Evolutionary conservation across 148 eudicot genomes (phyloP).

Genomic region (Cornus florida): DNA sequence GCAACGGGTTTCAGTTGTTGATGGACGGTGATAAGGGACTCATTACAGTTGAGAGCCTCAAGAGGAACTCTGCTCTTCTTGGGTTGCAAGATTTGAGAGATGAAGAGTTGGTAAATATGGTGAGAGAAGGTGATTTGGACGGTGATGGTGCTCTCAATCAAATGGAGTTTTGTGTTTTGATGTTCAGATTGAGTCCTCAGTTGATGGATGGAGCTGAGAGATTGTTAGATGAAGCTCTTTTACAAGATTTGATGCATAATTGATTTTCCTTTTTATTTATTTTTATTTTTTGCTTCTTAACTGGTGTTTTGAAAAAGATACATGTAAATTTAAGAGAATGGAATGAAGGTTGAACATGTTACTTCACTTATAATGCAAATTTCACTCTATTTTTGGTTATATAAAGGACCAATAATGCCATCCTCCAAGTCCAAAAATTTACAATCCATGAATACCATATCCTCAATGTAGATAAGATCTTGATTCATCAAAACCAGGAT

Average conservation of each 20-base stretch:
- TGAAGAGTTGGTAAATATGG: slow-evolving; percentile 26
- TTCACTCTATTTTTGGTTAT: too few relatives aligned
- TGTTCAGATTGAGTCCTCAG: slow-evolving; percentile 57
- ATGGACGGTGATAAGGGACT: slow-evolving; percentile 30
- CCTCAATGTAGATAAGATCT: too few relatives aligned
- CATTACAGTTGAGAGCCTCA: slow-evolving; percentile 34
- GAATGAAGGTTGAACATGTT: too few relatives aligned
- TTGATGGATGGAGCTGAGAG: slow-evolving; percentile 40
- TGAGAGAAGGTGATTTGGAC: slow-evolving; percentile 29
- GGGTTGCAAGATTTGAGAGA: slow-evolving; percentile 35
- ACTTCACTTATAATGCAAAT: too few relatives aligned
- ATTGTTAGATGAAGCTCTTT: slow-evolving; percentile 21
- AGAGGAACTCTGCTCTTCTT: slow-evolving; percentile 25
- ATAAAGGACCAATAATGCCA: too few relatives aligned
- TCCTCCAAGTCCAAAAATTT: too few relatives aligned
- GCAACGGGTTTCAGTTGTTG: slow-evolving; percentile 30
- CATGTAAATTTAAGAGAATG: too few relatives aligned
- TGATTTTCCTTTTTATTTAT: background rate
- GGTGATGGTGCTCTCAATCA: slow-evolving; percentile 40
- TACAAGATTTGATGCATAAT: background rate
- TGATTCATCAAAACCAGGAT: too few relatives aligned
- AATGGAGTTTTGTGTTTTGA: slow-evolving; percentile 48
- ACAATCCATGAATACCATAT: too few relatives aligned
- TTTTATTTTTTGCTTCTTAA: too few relatives aligned
- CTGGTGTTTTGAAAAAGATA: too few relatives aligned